Base-by-base conservation (phyloP, 768 basidiomycete species). In the Lactarius pseudohatsudake region DNA sequence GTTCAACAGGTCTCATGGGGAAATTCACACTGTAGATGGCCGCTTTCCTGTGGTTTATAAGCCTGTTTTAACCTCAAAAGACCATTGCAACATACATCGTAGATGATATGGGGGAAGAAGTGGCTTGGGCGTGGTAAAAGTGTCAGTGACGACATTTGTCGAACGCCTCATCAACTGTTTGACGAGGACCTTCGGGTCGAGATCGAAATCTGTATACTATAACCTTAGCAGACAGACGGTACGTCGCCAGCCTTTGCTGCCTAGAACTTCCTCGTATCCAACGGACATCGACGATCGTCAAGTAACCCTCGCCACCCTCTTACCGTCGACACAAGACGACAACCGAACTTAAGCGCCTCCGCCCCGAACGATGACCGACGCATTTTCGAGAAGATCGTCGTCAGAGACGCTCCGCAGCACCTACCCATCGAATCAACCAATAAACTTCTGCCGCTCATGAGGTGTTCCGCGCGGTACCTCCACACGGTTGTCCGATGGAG, bases 381-480 rank as follows among this genome's bases (percentile, higher is more conserved):
- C 53, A 86, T 92, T 64, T 98, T 98, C 86, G 91, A 94, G 75
- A 96, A 98, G 76, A 98, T 98, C 78, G 98, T 99, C 68, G 95
- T 98, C 70, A 98, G 98, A 90, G 98, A 97, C 76, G 97, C 98
- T 22, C 84, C 98, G 34, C 97, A 98, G 73, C 79, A 98, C 28
- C 82, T 98, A 62, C 84, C 98, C 41, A 98, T 98, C 69, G 97
- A 98, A 79, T 34, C 34, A 34, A 10, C 34, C 34, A 9, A 34
- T 73, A 97, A 98, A 70, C 81, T 98, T 28, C 83, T 99, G 38
- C 91, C 94, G 66, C 97, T 96, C 73, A 84, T 66, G 86, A 90
- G 45, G 92, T 98, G 56, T 98, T 98, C 79, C 84, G 81, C 55
- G 11, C 36, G 36, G 36, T 38, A 38, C 32, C 6, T 7, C 32